Evolutionary conservation across 305 asterid species (phyloP).

Genomic region (Fraxinus angustifolia): DNA sequence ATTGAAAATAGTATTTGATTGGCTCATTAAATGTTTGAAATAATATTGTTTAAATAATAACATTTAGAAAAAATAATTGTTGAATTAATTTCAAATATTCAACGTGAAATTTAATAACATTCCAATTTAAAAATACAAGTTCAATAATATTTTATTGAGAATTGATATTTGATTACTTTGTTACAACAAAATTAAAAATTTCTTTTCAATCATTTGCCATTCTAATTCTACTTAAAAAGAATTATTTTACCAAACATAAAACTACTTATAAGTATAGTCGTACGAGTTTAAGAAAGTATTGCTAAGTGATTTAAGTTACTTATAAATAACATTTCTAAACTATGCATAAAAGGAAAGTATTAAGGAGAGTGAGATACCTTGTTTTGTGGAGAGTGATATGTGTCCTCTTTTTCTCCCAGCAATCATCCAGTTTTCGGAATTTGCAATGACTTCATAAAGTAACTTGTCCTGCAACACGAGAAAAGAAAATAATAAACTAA

Average conservation of each 20-base stretch:
- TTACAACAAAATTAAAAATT: not conserved
- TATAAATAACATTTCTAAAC: not conserved
- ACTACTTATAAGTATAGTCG: not conserved
- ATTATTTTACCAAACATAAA: not conserved
- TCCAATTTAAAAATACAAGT: not conserved
- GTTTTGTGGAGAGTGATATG: constrained; percentile 63
- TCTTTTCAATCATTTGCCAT: not conserved
- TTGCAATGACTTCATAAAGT: constrained; percentile 74
- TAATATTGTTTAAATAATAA: too few relatives aligned
- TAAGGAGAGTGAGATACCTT: constrained; percentile 42
- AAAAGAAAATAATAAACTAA: constrained; percentile 11
- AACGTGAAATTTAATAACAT: not conserved
- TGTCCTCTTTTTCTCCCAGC: constrained; percentile 96
- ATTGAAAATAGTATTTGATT: not conserved
- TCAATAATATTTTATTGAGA: not conserved
- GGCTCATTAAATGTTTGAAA: not conserved
- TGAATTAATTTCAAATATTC: not conserved
- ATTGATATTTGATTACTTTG: not conserved
- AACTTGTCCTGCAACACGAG: constrained; percentile 61
- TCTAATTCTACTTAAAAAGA: not conserved
- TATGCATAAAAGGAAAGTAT: not conserved
- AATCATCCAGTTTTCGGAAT: constrained; percentile 91
- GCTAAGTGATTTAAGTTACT: not conserved
- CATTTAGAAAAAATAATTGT: not conserved
- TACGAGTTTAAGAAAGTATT: not conserved